phyloP scores from a whole-genome alignment of 495 filamentous ascomycete species.

The Xylaria telfairii region DNA sequence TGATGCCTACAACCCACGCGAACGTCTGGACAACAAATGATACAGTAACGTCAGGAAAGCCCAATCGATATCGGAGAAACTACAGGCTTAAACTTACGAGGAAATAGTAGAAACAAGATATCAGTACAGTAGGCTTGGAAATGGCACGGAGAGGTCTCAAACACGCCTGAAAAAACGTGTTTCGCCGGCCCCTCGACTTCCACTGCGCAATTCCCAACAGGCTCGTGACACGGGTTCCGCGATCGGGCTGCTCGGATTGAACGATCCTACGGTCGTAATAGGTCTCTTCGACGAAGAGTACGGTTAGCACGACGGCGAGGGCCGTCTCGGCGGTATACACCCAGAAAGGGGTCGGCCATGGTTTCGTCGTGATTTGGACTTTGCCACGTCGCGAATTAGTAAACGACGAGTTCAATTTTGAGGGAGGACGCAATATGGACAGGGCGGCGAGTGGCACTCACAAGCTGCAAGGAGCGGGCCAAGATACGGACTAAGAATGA shows the following conservation, averaged over 20 bases:
- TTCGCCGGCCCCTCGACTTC: slow-evolving; percentile 45
- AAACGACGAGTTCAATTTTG: too few relatives aligned
- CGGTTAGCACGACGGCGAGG: slow-evolving; percentile 53
- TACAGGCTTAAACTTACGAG: slow-evolving; percentile 37
- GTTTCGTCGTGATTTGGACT: slow-evolving; percentile 43
- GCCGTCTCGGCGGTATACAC: slow-evolving; percentile 58
- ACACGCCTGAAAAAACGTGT: slow-evolving; percentile 53
- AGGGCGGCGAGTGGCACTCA: not conserved
- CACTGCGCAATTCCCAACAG: slow-evolving; percentile 58
- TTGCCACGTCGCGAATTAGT: not conserved
- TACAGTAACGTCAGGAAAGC: not conserved
- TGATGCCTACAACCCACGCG: slow-evolving; percentile 67
- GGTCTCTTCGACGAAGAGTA: slow-evolving; percentile 64
- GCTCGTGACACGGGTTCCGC: slow-evolving; percentile 45
- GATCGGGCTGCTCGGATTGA: slow-evolving; percentile 49
- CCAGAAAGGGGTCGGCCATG: slow-evolving; percentile 62
- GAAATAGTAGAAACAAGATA: slow-evolving; percentile 60
- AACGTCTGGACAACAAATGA: slow-evolving; percentile 45
- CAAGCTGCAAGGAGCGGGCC: slow-evolving; percentile 62
- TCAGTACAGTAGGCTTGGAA: slow-evolving; percentile 57
- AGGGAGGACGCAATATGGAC: slow-evolving; percentile 49
- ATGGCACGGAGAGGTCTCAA: slow-evolving; percentile 55
- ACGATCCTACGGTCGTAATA: slow-evolving; percentile 62
- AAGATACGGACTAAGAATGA: slow-evolving; percentile 62
- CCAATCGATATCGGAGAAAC: not conserved